These are phyloP conservation scores for Clathrus columnatus DNA, from an alignment of 768 basidiomycete genomes.

Conservation along the genomic window DNA sequence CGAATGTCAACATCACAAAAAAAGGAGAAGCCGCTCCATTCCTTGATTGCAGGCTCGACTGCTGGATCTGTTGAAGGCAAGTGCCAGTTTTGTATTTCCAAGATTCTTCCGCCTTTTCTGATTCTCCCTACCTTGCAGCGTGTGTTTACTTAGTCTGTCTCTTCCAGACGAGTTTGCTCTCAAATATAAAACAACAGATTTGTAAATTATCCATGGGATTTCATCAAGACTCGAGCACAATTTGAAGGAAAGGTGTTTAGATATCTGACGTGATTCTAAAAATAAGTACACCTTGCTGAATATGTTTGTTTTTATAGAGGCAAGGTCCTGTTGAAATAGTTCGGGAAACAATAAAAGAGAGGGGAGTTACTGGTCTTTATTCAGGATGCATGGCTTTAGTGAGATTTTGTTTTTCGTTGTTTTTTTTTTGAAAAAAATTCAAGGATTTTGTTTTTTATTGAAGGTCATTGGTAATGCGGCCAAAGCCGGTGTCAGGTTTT, in stretches of 20 bases:
- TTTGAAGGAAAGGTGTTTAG: slow-evolving; percentile 65
- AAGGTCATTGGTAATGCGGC: slow-evolving; percentile 75
- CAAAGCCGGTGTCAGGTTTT: slow-evolving; percentile 95
- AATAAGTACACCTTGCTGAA: not conserved
- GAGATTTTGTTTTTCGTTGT: not conserved
- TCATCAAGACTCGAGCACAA: slow-evolving; percentile 89
- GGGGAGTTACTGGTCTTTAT: slow-evolving; percentile 83
- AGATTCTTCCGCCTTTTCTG: too few relatives aligned
- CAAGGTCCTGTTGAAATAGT: slow-evolving; percentile 70
- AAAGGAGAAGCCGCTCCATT: slow-evolving; percentile 78
- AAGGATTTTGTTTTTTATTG: not conserved
- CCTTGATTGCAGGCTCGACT: slow-evolving; percentile 82
- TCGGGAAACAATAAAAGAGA: slow-evolving; percentile 57
- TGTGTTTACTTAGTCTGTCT: not conserved
- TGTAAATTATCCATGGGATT: slow-evolving; percentile 85
- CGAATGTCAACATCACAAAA: slow-evolving; percentile 35
- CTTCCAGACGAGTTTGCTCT: slow-evolving; percentile 21
- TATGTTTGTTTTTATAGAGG: slow-evolving; percentile 28
- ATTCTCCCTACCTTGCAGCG: not conserved
- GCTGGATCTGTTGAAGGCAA: slow-evolving; percentile 90
- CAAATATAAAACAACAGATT: slow-evolving; percentile 45
- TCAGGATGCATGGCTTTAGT: slow-evolving; percentile 81
- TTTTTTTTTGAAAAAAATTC: not conserved
- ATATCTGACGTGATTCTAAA: not conserved
- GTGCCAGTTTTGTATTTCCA: slow-evolving; percentile 20